These are phyloP conservation scores for Farysia itapuensis DNA, from an alignment of 1,284 basidiomycete genomes.

Conservation along the genomic window DNA sequence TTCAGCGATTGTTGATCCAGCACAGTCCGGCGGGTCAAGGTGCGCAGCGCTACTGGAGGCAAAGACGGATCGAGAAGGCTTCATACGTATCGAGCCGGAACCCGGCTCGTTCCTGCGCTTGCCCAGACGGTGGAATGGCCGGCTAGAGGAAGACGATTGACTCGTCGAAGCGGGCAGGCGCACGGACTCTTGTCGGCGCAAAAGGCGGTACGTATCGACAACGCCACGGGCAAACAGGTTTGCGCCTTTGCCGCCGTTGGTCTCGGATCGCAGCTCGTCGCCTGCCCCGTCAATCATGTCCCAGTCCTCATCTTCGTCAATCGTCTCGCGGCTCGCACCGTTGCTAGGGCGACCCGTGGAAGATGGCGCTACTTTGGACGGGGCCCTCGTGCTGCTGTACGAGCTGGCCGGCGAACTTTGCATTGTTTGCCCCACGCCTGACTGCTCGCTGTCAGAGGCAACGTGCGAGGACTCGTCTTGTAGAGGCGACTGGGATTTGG, in stretches of 20 bases:
- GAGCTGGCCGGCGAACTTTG: conserved; percentile 36
- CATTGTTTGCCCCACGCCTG: conserved; percentile 13
- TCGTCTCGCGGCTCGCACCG: conserved; percentile 33
- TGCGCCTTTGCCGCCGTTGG: conserved; percentile 56
- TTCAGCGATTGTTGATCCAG: conserved; percentile 1
- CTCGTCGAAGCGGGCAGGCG: conserved; percentile 28
- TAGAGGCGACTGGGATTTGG: conserved; percentile 1
- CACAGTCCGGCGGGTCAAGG: conserved; percentile 14
- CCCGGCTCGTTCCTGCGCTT: conserved; percentile 29
- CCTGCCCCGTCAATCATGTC: conserved; percentile 51
- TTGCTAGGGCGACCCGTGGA: conserved; percentile 34
- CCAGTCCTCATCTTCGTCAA: conserved; percentile 54
- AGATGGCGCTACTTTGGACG: conserved; percentile 26
- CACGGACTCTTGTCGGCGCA: conserved; percentile 63
- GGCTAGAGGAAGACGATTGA: conserved; percentile 23
- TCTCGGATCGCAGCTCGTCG: conserved; percentile 42
- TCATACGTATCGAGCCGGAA: conserved; percentile 14
- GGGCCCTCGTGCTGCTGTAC: conserved; percentile 25
- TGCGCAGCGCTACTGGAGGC: conserved; percentile 15
- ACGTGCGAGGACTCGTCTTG: conserved; percentile 15
- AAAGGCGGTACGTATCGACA: conserved; percentile 54
- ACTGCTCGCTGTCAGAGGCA: conserved; percentile 39
- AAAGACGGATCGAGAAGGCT: conserved; percentile 16
- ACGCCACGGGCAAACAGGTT: conserved; percentile 59
- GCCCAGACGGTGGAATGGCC: conserved; percentile 40